A percentile compares a stretch with the other conserved stretches of the same genome.
Conservation (phyloP, 2,329 filamentous ascomycete species). For the Hypoxylon sp. region DNA sequence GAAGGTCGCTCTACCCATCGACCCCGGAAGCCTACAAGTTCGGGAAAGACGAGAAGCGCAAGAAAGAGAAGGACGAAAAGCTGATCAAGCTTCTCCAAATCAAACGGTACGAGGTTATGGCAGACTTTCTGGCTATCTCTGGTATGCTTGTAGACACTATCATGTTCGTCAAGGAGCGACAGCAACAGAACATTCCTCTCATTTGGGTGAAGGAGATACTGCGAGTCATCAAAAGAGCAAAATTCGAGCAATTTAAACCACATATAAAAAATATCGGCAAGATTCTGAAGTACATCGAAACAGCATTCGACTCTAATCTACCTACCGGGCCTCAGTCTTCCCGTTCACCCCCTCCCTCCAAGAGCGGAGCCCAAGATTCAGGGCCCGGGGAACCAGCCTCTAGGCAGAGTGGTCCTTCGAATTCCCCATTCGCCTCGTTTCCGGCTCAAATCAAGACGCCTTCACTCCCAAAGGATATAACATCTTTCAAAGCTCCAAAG, state of each 20-base stretch:
- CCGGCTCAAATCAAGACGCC: constrained; percentile 33
- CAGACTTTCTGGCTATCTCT: constrained; percentile 48
- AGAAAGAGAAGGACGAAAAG: constrained; percentile 45
- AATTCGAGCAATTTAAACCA: constrained; percentile 43
- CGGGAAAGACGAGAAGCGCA: constrained; percentile 42
- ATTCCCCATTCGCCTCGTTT: constrained; percentile 23
- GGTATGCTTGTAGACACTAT: constrained; percentile 48
- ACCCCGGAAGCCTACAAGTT: constrained; percentile 49
- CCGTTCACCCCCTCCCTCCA: constrained; percentile 4
- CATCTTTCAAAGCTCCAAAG: constrained; percentile 35
- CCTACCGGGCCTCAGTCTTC: background rate
- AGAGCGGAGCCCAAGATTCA: background rate
- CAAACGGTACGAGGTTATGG: constrained; percentile 49
- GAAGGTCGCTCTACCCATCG: constrained; percentile 55
- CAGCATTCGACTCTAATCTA: constrained; percentile 31
- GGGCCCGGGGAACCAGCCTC: background rate
- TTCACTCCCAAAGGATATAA: constrained; percentile 28
- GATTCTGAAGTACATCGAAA: constrained; percentile 49
- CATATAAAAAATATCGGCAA: constrained; percentile 47
- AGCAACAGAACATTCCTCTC: constrained; percentile 48
- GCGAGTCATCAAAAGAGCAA: constrained; percentile 36
- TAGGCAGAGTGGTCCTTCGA: background rate
- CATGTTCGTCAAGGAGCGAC: constrained; percentile 47
- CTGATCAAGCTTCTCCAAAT: constrained; percentile 45
- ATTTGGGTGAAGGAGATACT: constrained; percentile 50